These are phyloP conservation scores for cucumber (Cucumis sativus) DNA, from an alignment of 306 rosid species.

Conservation along the genomic window Cucumber_9930_V3 NC_026658.2:11004501-11005000, in stretches of 20 bases:
- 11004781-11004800: slow-evolving; percentile 98
- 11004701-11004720: slow-evolving; percentile 88
- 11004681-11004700: slow-evolving; percentile 97
- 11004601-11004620: not conserved
- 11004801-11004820: slow-evolving; percentile 98
- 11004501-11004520: not conserved
- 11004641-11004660: slow-evolving; percentile 35
- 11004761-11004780: slow-evolving; percentile 95
- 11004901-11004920: slow-evolving; percentile 88
- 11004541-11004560: not conserved
- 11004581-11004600: not conserved
- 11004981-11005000: slow-evolving; percentile 78
- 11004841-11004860: slow-evolving; percentile 73
- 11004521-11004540: not conserved
- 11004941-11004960: slow-evolving; percentile 92
- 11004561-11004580: not conserved
- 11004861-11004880: slow-evolving; percentile 73
- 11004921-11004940: slow-evolving; percentile 94
- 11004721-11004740: slow-evolving; percentile 98
- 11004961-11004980: slow-evolving; percentile 66
- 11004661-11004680: slow-evolving; percentile 97
- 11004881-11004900: slow-evolving; percentile 78
- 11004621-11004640: not conserved
- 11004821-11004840: slow-evolving; percentile 96
- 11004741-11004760: slow-evolving; percentile 99